phyloP scores from a whole-genome alignment of 306 rosid genomes.

The cucumber (Cucumis sativus) region Cucumber_9930_V3 NC_026660.2:22927001-22927500 shows the following conservation, averaged over 20 bases:
- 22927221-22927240: conserved; percentile 89
- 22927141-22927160: conserved; percentile 50
- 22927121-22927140: conserved; percentile 2
- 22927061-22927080: conserved; percentile 98
- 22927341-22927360: background rate
- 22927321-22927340: background rate
- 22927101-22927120: background rate
- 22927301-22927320: background rate
- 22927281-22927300: background rate
- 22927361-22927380: conserved; percentile 2
- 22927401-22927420: conserved; percentile 90
- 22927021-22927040: conserved; percentile 83
- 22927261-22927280: conserved; percentile 31
- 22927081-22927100: conserved; percentile 33
- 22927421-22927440: conserved; percentile 79
- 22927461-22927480: conserved; percentile 74
- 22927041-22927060: conserved; percentile 91
- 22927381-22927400: conserved; percentile 91
- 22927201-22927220: conserved; percentile 96
- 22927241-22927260: conserved; percentile 96
- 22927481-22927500: background rate
- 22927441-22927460: conserved; percentile 68
- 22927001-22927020: conserved; percentile 59
- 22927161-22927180: conserved; percentile 89
- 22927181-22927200: conserved; percentile 72